Base-by-base conservation (phyloP, 805 yeast genomes). In the Candida xyloterini region DNA sequence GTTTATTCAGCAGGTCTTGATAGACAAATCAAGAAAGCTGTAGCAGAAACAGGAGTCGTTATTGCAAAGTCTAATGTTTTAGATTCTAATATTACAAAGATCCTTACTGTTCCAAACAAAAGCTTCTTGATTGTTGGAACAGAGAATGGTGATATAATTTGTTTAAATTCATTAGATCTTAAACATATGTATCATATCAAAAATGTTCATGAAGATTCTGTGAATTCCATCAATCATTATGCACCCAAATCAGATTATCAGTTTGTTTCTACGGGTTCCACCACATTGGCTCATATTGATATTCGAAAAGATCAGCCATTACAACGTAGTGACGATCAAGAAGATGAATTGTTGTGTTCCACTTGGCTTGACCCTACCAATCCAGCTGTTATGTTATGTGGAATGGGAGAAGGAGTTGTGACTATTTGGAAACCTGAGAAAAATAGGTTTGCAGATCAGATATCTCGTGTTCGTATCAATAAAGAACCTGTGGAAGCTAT, bases 351-450 rank as follows among this genome's bases (percentile, higher is more conserved):
- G n/a, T 63, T 91, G 30, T 72, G 89, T 40, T 82, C 87, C 52
- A 67, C 85, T 27, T 78, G 81, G 65, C 74, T 81, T 1, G 85
- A 82, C 46, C 74, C 74, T 2, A 73, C 78, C 10, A 74, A 72
- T 33, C 85, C 81, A 38, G 50, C 43, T 5, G 52, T 56, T 3
- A 41, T 58, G 48, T 75, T 83, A 4, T 89, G 90, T 51, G 91
- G 96, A 31, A 89, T 88, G 83, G 88, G 95, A 11, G 93, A 84
- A 55, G 98, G 98, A 3, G 76, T 87, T 10, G 71, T 88, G 6
- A 88, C 98, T 0, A 68, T 84, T 10, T 91, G 99, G 99, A 79
- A 77, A 51, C 79, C 83, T 20, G 70, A 76, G 22, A 75, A 76
- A 55, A 87, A 86, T 55, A 74, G 74, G 30, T 73, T 79, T 45